These are phyloP conservation scores for Leptodermis oblonga DNA, from an alignment of 257 asterid species.

Conservation along the genomic window DNA sequence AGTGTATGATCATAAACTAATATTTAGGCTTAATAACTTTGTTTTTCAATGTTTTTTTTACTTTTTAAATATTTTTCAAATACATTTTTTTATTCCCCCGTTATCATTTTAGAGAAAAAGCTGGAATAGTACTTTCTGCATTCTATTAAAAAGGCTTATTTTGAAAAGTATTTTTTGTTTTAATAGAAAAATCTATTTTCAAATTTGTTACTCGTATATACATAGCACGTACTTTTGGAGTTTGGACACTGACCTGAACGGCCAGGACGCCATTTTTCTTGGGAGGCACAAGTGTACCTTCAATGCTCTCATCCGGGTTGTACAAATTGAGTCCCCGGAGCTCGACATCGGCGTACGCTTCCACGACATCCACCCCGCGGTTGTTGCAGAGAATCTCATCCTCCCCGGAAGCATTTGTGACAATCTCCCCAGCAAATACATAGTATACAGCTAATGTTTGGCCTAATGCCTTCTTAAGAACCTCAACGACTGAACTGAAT, in stretches of 20 bases:
- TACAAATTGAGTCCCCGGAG: constrained; percentile 43
- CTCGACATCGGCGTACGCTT: constrained; percentile 45
- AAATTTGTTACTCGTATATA: too few species aligned
- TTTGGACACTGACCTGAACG: constrained; percentile 38
- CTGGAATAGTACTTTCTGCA: too few species aligned
- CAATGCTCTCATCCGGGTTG: constrained; percentile 45
- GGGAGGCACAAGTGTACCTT: constrained; percentile 53
- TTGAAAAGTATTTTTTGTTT: too few species aligned
- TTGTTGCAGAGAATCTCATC: constrained; percentile 61
- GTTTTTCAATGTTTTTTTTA: too few species aligned
- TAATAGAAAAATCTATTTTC: neutral
- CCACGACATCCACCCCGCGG: constrained; percentile 53
- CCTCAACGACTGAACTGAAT: constrained; percentile 18
- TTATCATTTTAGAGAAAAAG: too few species aligned
- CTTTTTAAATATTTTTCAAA: too few species aligned
- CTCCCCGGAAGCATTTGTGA: constrained; percentile 43
- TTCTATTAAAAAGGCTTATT: too few species aligned
- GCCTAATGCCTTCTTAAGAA: constrained; percentile 47
- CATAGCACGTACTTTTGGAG: too few species aligned
- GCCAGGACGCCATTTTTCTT: constrained; percentile 50
- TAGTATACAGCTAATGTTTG: constrained; percentile 42
- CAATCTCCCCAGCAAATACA: constrained; percentile 47
- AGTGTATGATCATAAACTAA: too few species aligned
- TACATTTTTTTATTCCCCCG: too few species aligned
- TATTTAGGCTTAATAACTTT: too few species aligned